Evolutionary conservation across 352 stramenopile species (phyloP).

Genomic region (Phytophthora litchii): DNA sequence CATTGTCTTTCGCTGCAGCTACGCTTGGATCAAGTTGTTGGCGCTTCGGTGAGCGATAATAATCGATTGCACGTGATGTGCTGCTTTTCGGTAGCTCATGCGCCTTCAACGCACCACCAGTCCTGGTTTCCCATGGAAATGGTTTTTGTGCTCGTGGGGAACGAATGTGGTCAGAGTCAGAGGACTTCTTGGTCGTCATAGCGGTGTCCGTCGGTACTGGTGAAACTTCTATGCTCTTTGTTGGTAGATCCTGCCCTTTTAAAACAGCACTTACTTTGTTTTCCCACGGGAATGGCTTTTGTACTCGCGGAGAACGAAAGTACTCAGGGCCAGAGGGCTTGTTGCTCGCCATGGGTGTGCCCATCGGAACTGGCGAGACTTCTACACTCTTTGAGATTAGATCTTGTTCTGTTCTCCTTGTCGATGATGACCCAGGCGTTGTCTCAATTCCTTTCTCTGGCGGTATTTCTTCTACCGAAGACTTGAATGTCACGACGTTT

Average conservation of each 20-base stretch:
- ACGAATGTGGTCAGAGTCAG: conserved; percentile 2
- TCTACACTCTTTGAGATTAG: conserved; percentile 1
- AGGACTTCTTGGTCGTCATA: conserved; percentile 3
- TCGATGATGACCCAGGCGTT: not conserved
- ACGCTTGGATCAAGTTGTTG: conserved; percentile 39
- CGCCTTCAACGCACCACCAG: conserved; percentile 1
- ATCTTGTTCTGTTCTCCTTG: conserved; percentile 1
- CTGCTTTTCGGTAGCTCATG: conserved; percentile 5
- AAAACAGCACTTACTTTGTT: too few species aligned
- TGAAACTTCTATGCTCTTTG: conserved; percentile 2
- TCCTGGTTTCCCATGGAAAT: conserved; percentile 19
- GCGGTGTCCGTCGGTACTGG: not conserved
- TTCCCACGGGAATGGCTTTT: conserved; percentile 5
- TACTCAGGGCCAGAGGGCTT: conserved; percentile 5
- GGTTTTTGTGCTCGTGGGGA: conserved; percentile 16
- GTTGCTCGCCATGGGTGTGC: not conserved
- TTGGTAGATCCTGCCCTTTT: not conserved
- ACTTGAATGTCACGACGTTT: conserved; percentile 1
- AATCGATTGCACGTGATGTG: conserved; percentile 20
- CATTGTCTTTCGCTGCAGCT: conserved; percentile 29
- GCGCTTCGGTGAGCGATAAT: conserved; percentile 58
- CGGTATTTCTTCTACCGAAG: conserved; percentile 7
- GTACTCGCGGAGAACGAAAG: conserved; percentile 11
- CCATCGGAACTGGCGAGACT: conserved; percentile 1
- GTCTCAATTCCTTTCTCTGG: conserved; percentile 9